A percentile compares a stretch with the other conserved stretches of the same genome.
phyloP scores from a whole-genome alignment of 2,329 filamentous ascomycete genomes.

The Penicillium nordicum region DNA sequence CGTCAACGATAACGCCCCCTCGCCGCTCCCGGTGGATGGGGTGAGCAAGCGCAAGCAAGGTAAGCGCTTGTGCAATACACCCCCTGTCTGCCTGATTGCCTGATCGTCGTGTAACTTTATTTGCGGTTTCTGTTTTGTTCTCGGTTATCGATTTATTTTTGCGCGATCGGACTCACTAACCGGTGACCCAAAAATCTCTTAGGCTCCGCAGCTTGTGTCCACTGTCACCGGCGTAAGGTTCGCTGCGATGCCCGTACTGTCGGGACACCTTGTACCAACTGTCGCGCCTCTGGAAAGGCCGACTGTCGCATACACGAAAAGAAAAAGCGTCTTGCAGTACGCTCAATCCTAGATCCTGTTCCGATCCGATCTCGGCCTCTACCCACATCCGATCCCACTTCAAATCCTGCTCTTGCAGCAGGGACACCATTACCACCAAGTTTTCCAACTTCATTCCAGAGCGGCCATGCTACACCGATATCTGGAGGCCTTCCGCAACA shows the following conservation, averaged over 20 bases:
- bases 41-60: constrained; percentile 41
- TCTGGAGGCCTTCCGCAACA: constrained; percentile 18
- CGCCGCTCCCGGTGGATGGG: constrained; percentile 32
- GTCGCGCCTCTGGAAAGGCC: constrained; percentile 40
- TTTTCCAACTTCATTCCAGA: constrained; percentile 28
- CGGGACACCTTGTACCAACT: constrained; percentile 51
- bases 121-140: neutral
- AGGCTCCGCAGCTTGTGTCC: constrained; percentile 47
- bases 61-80: constrained; percentile 18
- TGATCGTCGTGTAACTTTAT: neutral
- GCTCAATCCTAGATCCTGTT: constrained; percentile 43
- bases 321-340: constrained; percentile 46
- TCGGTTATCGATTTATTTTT: neutral
- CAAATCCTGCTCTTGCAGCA: constrained; percentile 21
- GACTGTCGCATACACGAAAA: constrained; percentile 52
- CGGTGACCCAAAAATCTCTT: constrained; percentile 15
- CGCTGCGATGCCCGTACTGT: constrained; percentile 50
- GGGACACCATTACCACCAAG: constrained; percentile 21
- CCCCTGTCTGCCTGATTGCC: neutral
- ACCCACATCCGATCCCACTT: constrained; percentile 22
- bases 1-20: constrained; percentile 32
- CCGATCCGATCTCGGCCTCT: constrained; percentile 46
- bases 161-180: constrained; percentile 5
- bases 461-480: constrained; percentile 17
- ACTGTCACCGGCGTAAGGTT: constrained; percentile 52